Evolutionary conservation across 305 asterid species (phyloP).

Genomic region (Fraxinus floribunda): DNA sequence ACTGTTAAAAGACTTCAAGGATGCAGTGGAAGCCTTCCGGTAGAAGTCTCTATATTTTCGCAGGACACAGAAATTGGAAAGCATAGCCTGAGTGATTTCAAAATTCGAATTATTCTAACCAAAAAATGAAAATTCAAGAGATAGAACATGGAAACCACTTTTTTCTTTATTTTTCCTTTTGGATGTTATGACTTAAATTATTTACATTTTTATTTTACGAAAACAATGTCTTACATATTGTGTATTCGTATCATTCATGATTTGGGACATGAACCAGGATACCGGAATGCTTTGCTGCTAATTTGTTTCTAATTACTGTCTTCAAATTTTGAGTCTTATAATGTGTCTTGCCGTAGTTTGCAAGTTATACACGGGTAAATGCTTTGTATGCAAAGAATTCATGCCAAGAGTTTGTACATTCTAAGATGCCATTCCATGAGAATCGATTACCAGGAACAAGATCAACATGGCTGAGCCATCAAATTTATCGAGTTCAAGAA

Average conservation of each 20-base stretch:
- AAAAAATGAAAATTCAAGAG: not conserved
- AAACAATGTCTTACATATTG: not conserved
- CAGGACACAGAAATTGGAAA: not conserved
- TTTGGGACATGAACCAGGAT: not conserved
- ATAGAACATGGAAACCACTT: not conserved
- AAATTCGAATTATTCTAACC: not conserved
- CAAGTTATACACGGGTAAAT: not conserved
- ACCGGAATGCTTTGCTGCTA: not conserved
- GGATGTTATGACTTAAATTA: not conserved
- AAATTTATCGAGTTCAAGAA: not conserved
- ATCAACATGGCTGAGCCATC: not conserved
- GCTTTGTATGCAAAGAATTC: not conserved
- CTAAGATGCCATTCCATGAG: not conserved
- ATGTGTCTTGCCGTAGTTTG: not conserved
- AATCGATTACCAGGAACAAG: not conserved
- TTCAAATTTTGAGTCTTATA: not conserved
- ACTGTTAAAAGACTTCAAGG: slow-evolving; percentile 43
- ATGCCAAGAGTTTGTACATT: not conserved
- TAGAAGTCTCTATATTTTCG: slow-evolving; percentile 18
- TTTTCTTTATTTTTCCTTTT: not conserved
- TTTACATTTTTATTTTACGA: not conserved
- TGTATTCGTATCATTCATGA: not conserved
- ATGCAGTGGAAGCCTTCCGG: slow-evolving; percentile 40
- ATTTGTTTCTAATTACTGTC: not conserved
- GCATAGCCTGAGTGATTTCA: not conserved